Percentiles rank a stretch among this genome's conserved stretches.
Conservation (phyloP, 371 early-diverging fungal genomes). For the Gilbertella persicaria region DNA sequence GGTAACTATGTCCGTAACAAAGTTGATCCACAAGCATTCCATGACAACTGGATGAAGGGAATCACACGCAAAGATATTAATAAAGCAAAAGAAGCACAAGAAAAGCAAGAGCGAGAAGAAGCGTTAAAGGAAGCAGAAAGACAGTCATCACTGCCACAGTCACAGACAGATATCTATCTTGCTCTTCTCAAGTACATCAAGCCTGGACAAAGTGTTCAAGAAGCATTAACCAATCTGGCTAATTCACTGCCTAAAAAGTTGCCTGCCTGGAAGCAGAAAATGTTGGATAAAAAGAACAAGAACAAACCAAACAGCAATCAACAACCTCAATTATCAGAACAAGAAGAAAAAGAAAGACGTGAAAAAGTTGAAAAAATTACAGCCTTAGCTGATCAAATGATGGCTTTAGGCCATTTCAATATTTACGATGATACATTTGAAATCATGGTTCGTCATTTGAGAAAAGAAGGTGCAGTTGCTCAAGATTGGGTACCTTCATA, state of each 20-base stretch:
- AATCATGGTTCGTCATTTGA: slow-evolving; percentile 68
- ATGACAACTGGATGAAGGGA: slow-evolving; percentile 89
- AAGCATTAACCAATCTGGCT: slow-evolving; percentile 66
- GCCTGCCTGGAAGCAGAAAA: slow-evolving; percentile 54
- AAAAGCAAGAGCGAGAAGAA: slow-evolving; percentile 54
- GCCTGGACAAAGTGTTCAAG: slow-evolving; percentile 74
- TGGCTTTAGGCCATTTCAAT: slow-evolving; percentile 71
- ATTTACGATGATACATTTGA: slow-evolving; percentile 82
- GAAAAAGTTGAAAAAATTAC: slow-evolving; percentile 68
- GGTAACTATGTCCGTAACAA: slow-evolving; percentile 84
- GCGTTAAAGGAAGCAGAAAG: slow-evolving; percentile 56
- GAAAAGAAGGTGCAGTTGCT: slow-evolving; percentile 61
- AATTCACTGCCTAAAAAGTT: slow-evolving; percentile 54
- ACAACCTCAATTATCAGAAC: slow-evolving; percentile 24
- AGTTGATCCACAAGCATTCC: slow-evolving; percentile 80
- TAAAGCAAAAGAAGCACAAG: slow-evolving; percentile 71
- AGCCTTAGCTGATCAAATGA: slow-evolving; percentile 73
- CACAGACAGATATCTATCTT: slow-evolving; percentile 57
- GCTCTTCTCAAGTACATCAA: slow-evolving; percentile 65
- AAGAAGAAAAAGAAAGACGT: slow-evolving; percentile 47
- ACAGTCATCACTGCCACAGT: slow-evolving; percentile 42
- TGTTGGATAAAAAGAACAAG: slow-evolving; percentile 64
- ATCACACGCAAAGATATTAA: slow-evolving; percentile 77
- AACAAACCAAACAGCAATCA: slow-evolving; percentile 33
- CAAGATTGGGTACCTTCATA: slow-evolving; percentile 60